These are phyloP conservation scores for Globisporangium spiculum DNA, from an alignment of 352 stramenopile genomes.

Conservation along the genomic window DNA sequence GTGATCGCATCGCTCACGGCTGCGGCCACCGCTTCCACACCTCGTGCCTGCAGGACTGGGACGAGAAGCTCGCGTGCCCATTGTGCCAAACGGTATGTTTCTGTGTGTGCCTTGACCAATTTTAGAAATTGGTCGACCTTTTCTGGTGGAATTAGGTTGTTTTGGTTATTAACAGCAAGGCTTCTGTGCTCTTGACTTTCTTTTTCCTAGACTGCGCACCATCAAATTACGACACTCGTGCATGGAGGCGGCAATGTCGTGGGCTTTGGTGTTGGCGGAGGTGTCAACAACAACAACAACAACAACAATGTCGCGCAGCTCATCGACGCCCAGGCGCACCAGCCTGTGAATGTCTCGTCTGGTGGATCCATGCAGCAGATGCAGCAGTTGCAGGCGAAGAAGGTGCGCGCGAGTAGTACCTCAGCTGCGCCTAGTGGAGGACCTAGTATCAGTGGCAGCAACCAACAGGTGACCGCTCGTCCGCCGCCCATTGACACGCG, in stretches of 20 bases:
- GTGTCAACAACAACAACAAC: not conserved
- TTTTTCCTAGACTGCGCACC: conserved; percentile 6
- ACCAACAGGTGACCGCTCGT: conserved; percentile 10
- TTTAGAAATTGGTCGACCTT: not conserved
- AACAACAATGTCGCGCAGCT: conserved; percentile 13
- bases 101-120: conserved; percentile 4
- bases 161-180: conserved; percentile 8
- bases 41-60: conserved; percentile 64
- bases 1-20: conserved; percentile 46
- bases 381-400: conserved; percentile 12
- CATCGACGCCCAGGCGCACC: conserved; percentile 8
- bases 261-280: not conserved
- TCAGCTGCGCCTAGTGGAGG: not conserved
- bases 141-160: conserved; percentile 1
- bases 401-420: not conserved
- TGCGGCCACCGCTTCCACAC: conserved; percentile 75
- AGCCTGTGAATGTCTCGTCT: conserved; percentile 23
- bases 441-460: not conserved
- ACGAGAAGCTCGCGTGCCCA: conserved; percentile 47
- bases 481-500: conserved; percentile 57
- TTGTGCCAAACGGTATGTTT: conserved; percentile 42
- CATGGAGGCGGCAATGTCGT: not conserved
- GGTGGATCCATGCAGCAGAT: conserved; percentile 14
- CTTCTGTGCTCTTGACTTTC: conserved; percentile 7
- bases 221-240: conserved; percentile 18